A percentile compares a stretch with the other conserved stretches of the same genome.
phyloP scores from a whole-genome alignment of 2,329 filamentous ascomycete species.

The Cercospora brassicicola region DNA sequence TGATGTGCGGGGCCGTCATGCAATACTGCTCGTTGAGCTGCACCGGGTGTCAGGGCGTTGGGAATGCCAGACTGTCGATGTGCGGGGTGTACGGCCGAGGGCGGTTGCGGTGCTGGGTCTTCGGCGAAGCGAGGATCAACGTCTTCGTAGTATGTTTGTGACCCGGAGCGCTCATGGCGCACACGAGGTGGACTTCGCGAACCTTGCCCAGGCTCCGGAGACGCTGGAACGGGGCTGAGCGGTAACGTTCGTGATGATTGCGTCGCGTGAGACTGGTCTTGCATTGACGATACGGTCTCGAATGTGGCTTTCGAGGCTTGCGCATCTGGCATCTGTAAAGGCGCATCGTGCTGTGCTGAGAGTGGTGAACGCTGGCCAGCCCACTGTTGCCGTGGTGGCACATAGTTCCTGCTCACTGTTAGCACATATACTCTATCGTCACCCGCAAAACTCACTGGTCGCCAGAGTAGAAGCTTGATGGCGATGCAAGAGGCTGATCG shows the following conservation, averaged over 20 bases:
- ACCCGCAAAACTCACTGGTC: constrained; percentile 59
- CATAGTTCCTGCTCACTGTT: constrained; percentile 41
- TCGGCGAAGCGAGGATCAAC: constrained; percentile 82
- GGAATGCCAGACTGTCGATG: constrained; percentile 26
- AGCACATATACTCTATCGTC: constrained; percentile 6
- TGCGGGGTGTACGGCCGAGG: constrained; percentile 5
- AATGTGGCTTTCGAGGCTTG: constrained; percentile 19
- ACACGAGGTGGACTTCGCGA: constrained; percentile 5
- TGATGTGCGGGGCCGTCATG: constrained; percentile 12
- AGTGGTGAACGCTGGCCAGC: constrained; percentile 22
- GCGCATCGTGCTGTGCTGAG: constrained; percentile 11
- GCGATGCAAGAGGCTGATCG: constrained; percentile 70
- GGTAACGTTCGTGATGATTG: constrained; percentile 27
- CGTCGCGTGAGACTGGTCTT: constrained; percentile 21
- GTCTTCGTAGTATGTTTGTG: constrained; percentile 81
- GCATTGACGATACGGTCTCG: constrained; percentile 17
- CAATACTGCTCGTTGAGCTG: constrained; percentile 13
- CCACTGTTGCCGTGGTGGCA: constrained; percentile 52
- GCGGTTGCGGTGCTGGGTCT: constrained; percentile 29
- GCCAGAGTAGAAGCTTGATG: constrained; percentile 70
- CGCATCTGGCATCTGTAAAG: constrained; percentile 12
- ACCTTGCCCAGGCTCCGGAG: constrained; percentile 24
- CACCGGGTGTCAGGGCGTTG: constrained; percentile 28
- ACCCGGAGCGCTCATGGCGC: constrained; percentile 39
- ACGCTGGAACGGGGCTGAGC: constrained; percentile 33